phyloP scores from a whole-genome alignment of 164 flowering plant genomes.

The Platanus orientalis region DNA sequence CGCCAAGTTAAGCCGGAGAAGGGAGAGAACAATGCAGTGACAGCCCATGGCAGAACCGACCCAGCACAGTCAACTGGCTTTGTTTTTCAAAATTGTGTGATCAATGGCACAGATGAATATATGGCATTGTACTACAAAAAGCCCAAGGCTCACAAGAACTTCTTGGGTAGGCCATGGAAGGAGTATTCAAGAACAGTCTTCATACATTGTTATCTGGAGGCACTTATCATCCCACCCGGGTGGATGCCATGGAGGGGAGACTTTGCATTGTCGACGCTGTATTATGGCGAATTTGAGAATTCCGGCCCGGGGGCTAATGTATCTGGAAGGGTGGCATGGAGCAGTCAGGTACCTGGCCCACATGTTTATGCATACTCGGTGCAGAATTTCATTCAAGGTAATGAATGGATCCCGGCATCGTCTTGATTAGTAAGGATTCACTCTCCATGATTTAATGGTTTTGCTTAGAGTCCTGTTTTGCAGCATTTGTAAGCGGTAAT shows the following conservation, averaged over 20 bases:
- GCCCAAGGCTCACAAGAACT: conserved; percentile 15
- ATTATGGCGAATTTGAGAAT: conserved; percentile 39
- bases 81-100: conserved; percentile 3
- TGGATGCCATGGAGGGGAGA: conserved; percentile 37
- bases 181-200: conserved; percentile 25
- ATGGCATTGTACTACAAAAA: conserved; percentile 8
- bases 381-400: conserved; percentile 73
- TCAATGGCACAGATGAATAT: conserved; percentile 13
- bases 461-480: neutral
- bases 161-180: conserved; percentile 48
- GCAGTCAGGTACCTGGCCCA: conserved; percentile 59
- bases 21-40: conserved; percentile 29
- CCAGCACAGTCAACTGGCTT: conserved; percentile 18
- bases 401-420: conserved; percentile 47
- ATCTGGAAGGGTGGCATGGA: conserved; percentile 64
- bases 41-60: conserved; percentile 35
- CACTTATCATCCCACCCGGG: conserved; percentile 36
- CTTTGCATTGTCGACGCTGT: conserved; percentile 20
- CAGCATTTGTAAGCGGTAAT: too few relatives aligned
- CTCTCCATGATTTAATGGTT: neutral
- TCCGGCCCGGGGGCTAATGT: conserved; percentile 42
- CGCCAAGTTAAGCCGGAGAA: conserved; percentile 15
- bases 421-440: neutral
- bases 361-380: conserved; percentile 56
- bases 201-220: conserved; percentile 23